These are phyloP conservation scores for Cymbidium sinense DNA, from an alignment of 106 monocot genomes.

Conservation along the genomic window DNA sequence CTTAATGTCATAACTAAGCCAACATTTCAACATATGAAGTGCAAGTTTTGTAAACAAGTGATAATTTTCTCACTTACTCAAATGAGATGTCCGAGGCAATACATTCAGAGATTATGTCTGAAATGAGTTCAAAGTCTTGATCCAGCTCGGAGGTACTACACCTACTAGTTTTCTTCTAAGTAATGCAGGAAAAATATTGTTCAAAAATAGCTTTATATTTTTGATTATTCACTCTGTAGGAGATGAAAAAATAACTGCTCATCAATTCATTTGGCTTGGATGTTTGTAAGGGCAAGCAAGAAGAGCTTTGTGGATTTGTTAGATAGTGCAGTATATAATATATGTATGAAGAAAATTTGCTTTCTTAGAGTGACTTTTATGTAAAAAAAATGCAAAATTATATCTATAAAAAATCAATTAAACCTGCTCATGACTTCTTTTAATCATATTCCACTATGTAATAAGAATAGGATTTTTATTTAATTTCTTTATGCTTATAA, in stretches of 20 bases:
- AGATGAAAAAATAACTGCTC: neutral
- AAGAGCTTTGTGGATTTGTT: neutral
- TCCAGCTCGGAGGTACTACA: constrained; percentile 20
- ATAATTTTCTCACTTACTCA: constrained; percentile 40
- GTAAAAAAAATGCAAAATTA: neutral
- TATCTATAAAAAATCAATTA: neutral
- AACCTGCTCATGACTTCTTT: neutral
- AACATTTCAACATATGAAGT: neutral
- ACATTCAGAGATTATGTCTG: constrained; percentile 19
- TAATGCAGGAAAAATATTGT: neutral
- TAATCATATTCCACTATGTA: too few relatives aligned
- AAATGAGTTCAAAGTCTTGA: constrained; percentile 10
- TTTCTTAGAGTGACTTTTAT: too few relatives aligned
- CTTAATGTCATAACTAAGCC: neutral
- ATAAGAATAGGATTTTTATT: neutral
- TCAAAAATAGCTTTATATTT: neutral
- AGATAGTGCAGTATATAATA: neutral
- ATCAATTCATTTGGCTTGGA: neutral
- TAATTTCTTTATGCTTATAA: neutral
- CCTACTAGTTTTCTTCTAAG: neutral
- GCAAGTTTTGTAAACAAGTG: neutral
- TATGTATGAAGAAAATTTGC: too few relatives aligned
- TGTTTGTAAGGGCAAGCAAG: neutral
- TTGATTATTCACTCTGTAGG: neutral
- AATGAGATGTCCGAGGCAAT: constrained; percentile 89